Percentiles rank a stretch among this genome's conserved stretches.
Evolutionary conservation across 257 asterid species (phyloP).

Genomic region (Fraxinus anomala): DNA sequence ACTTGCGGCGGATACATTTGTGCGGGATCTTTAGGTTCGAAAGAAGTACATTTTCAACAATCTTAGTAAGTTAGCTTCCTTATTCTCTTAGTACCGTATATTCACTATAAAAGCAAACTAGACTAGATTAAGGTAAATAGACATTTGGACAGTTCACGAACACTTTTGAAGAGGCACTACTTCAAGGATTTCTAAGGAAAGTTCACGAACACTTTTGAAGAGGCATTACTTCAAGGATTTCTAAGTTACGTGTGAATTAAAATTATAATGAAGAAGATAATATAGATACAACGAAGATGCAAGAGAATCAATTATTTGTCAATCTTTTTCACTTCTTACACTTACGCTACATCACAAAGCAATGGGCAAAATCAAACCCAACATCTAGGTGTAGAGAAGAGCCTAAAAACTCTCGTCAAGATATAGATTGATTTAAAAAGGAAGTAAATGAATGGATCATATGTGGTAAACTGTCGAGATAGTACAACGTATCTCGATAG

Average conservation of each 20-base stretch:
- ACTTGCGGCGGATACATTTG: too few species aligned
- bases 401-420: too few species aligned
- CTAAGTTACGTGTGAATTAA: too few species aligned
- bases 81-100: neutral
- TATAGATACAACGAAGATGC: neutral
- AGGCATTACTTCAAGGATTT: neutral
- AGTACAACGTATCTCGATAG: neutral
- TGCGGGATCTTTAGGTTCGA: too few species aligned
- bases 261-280: too few species aligned
- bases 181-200: neutral
- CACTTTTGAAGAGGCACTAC: neutral
- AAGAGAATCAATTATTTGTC: neutral
- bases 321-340: too few species aligned
- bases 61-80: too few species aligned
- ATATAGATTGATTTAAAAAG: too few species aligned
- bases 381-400: neutral
- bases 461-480: too few species aligned
- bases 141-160: neutral
- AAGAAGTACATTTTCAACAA: too few species aligned
- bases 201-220: neutral
- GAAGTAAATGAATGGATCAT: too few species aligned
- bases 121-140: neutral
- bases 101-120: neutral
- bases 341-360: neutral
- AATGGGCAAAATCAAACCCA: too few species aligned